A percentile compares a stretch with the other conserved stretches of the same genome.
phyloP scores from a whole-genome alignment of 768 basidiomycete species.

The Auricularia cornea region DNA sequence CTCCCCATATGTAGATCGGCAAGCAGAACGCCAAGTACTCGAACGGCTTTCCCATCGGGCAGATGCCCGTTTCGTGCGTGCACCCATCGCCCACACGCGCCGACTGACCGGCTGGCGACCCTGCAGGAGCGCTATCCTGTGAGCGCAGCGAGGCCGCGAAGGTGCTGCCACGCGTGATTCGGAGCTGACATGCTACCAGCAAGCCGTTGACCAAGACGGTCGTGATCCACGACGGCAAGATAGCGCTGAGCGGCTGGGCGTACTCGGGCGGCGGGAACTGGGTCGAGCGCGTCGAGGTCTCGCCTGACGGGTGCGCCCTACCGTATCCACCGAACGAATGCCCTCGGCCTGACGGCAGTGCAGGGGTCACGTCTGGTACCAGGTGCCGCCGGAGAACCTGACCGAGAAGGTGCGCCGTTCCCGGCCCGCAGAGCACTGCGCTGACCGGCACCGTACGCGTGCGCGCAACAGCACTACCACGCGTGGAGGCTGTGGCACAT shows the following conservation, averaged over 20 bases:
- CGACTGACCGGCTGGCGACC: no score
- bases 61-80: slow-evolving; percentile 51
- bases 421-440: not conserved
- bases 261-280: slow-evolving; percentile 41
- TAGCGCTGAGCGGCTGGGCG: slow-evolving; percentile 36
- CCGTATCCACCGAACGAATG: no score
- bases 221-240: slow-evolving; percentile 40
- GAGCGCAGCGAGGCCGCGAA: no score
- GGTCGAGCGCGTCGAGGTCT: slow-evolving; percentile 50
- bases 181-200: not conserved
- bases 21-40: slow-evolving; percentile 46
- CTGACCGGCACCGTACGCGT: not conserved
- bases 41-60: slow-evolving; percentile 48
- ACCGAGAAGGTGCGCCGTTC: slow-evolving; percentile 34
- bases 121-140: slow-evolving; percentile 42
- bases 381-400: slow-evolving; percentile 37
- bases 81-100: not conserved
- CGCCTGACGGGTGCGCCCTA: slow-evolving; percentile 37
- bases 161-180: no score
- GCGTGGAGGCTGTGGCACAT: slow-evolving; percentile 49
- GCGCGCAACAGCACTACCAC: slow-evolving; percentile 36
- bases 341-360: not conserved
- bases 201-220: slow-evolving; percentile 33
- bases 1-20: slow-evolving; percentile 35
- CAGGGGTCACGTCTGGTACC: slow-evolving; percentile 45